Evolutionary conservation across 106 monocot genomes (phyloP).

Genomic region (Triglochin maritima): DNA sequence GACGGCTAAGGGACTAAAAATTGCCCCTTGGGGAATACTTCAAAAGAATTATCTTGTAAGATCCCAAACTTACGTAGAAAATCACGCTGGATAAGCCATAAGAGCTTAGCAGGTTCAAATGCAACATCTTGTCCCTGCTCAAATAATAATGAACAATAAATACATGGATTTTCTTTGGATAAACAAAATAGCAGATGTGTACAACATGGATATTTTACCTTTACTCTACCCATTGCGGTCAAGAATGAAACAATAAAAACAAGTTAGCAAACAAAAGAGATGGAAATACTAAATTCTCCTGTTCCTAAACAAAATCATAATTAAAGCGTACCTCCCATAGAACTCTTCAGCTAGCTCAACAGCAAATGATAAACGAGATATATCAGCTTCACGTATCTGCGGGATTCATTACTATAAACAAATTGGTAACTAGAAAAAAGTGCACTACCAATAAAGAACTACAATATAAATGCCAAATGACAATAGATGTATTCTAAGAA

Average conservation of each 20-base stretch:
- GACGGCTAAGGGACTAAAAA: too few species aligned
- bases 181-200: too few species aligned
- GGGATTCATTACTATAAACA: neutral
- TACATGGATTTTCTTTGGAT: too few species aligned
- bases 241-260: neutral
- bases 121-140: constrained; percentile 93
- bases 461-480: neutral
- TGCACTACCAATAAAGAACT: neutral
- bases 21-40: too few species aligned
- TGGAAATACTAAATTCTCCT: neutral
- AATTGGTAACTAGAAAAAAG: neutral
- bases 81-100: constrained; percentile 99
- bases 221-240: neutral
- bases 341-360: constrained; percentile 99
- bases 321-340: constrained; percentile 65
- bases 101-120: constrained; percentile 93
- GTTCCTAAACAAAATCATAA: neutral
- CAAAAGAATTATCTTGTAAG: too few species aligned
- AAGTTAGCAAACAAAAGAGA: neutral
- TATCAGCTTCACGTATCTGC: constrained; percentile 30
- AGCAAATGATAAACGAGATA: constrained; percentile 80
- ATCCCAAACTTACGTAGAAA: constrained; percentile 80
- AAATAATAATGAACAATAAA: constrained; percentile 1
- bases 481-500: too few species aligned
- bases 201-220: neutral